A percentile compares a stretch with the other conserved stretches of the same genome.
Evolutionary conservation across 2,329 filamentous ascomycete genomes (phyloP).

Genomic region (Keithomyces neogunnii): DNA sequence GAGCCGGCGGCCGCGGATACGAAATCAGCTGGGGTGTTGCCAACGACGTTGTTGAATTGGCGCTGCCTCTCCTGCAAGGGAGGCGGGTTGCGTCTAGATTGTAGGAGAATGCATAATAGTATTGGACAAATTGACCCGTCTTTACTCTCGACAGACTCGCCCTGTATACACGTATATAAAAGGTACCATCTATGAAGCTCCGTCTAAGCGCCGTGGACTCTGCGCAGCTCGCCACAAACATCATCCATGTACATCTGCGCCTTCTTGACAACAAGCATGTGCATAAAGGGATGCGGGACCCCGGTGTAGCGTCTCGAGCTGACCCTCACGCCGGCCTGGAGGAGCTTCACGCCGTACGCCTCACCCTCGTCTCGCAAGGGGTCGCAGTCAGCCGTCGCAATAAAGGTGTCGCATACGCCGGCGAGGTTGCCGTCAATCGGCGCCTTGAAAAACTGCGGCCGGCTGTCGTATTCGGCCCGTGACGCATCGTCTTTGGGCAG

Average conservation of each 20-base stretch:
- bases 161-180: not conserved
- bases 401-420: conserved; percentile 5
- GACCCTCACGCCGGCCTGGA: conserved; percentile 1
- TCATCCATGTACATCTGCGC: conserved; percentile 6
- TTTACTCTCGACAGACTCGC: not conserved
- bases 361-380: conserved; percentile 7
- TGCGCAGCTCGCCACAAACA: conserved; percentile 3
- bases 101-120: not conserved
- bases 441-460: not conserved
- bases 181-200: no score
- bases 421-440: conserved; percentile 5
- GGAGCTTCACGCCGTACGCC: conserved; percentile 5
- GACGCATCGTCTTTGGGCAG: not conserved
- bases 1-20: conserved; percentile 48
- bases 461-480: not conserved
- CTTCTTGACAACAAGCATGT: conserved; percentile 4
- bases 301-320: conserved; percentile 2
- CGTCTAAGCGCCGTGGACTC: not conserved
- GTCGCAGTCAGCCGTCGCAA: conserved; percentile 5
- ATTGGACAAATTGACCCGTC: not conserved
- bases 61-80: conserved; percentile 3
- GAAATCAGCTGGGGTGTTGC: conserved; percentile 53
- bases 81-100: not conserved
- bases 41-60: conserved; percentile 30
- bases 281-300: conserved; percentile 7